Evolutionary conservation across 768 basidiomycete species (phyloP).

Genomic region (Tricholoma furcatifolium): DNA sequence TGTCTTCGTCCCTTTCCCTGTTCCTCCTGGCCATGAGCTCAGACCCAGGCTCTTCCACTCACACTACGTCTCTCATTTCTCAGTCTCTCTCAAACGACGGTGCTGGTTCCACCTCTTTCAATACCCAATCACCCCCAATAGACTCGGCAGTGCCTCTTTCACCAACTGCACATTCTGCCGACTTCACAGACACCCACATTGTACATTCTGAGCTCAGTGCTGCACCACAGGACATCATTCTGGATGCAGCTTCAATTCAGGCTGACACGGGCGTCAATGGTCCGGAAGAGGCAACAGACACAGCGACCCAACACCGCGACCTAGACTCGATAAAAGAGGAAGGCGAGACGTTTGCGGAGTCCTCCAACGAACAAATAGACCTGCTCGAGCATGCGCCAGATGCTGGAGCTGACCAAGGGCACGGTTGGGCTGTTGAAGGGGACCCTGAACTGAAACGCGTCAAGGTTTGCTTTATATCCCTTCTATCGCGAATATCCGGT

Average conservation of each 20-base stretch:
- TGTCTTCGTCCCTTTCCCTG: slow-evolving; percentile 21
- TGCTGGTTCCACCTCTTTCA: slow-evolving; percentile 24
- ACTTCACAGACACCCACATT: slow-evolving; percentile 7
- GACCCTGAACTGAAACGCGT: slow-evolving; percentile 84
- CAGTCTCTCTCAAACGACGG: slow-evolving; percentile 27
- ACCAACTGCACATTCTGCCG: slow-evolving; percentile 9
- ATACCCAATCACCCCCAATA: slow-evolving; percentile 17
- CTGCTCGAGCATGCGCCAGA: slow-evolving; percentile 44
- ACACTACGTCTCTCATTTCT: slow-evolving; percentile 29
- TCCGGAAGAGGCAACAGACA: slow-evolving; percentile 19
- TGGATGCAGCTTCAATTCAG: neutral
- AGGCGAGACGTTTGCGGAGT: slow-evolving; percentile 30
- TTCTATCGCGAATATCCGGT: neutral
- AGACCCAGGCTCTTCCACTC: slow-evolving; percentile 31
- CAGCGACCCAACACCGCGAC: slow-evolving; percentile 11
- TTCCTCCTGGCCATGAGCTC: slow-evolving; percentile 44
- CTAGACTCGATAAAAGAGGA: slow-evolving; percentile 34
- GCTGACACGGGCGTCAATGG: slow-evolving; percentile 15
- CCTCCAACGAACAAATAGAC: slow-evolving; percentile 43
- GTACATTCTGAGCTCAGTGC: slow-evolving; percentile 1
- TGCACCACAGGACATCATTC: neutral
- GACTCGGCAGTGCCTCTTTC: slow-evolving; percentile 15
- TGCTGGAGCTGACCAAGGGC: slow-evolving; percentile 49
- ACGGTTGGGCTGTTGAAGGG: slow-evolving; percentile 61
- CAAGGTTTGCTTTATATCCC: slow-evolving; percentile 46